Evolutionary conservation across 192 early-diverging fungal species (phyloP), one percentile per base, ranked within the genome.

Genomic region (Allomyces macrogynus): DNA sequence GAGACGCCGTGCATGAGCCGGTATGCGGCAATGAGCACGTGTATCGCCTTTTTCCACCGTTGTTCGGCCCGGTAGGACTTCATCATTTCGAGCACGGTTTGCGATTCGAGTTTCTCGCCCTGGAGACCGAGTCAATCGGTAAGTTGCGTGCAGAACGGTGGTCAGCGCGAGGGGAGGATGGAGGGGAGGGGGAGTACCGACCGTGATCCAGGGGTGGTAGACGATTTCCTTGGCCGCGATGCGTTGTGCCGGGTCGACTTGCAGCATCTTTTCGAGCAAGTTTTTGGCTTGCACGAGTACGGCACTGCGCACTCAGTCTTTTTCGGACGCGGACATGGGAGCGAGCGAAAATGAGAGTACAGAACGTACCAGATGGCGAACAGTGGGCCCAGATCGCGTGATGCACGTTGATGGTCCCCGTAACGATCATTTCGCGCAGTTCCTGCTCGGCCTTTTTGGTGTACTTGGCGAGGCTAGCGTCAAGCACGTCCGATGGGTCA

Each of bases 211-310:
- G 0, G 78, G 78, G 62, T 80, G 78, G 43, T 54, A 62, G 18
- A 74, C 43, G 18, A 80, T 75, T 61, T 80, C 78, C 62, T 70
- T 62, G 12, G 78, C 78, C 22, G 70, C 73, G 23, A 80, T 80
- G 40, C 78, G 65, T 64, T 76, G 72, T 3, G 78, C 78, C 5
- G 78, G 78, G 65, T 80, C 78, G 63, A 71, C 68, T 27, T 67
- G 25, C 11, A 80, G 63, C 62, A 76, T 74, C 22, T 49, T 24
- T 25, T 78, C 76, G 26, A 71, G 73, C 18, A 80, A 63, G 54
- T 65, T 66, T 54, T 67, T 64, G 2, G 78, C 78, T 79, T 40
- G 32, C 32, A 40, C 32, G 32, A 7, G 8, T 3, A 40, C 32
- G 32, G 32, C 32, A 8, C 32, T 40, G 32, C 32, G 32, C 32